Evolutionary conservation across 2,329 filamentous ascomycete species (phyloP).

Genomic region (Colletotrichum sp.): DNA sequence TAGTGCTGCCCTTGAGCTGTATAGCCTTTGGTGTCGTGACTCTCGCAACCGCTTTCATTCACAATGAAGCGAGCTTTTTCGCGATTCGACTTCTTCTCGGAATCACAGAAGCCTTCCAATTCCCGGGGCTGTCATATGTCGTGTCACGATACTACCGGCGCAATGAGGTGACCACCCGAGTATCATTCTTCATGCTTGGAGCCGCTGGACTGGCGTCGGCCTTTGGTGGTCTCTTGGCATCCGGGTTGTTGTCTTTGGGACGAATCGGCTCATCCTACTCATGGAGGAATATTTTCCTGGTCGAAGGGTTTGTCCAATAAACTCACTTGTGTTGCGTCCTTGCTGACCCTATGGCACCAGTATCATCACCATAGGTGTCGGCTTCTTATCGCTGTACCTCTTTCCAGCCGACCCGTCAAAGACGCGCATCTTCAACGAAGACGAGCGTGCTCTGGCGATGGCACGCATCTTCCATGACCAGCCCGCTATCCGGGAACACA

Average conservation of each 20-base stretch:
- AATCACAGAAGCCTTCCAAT: conserved; percentile 68
- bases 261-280: conserved; percentile 24
- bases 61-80: conserved; percentile 47
- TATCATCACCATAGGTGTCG: conserved; percentile 59
- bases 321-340: rapidly evolving
- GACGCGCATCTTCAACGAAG: conserved; percentile 46
- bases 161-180: conserved; percentile 61
- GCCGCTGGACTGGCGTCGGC: conserved; percentile 70
- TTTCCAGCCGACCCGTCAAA: conserved; percentile 24
- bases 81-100: conserved; percentile 66
- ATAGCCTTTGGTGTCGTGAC: conserved; percentile 64
- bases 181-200: conserved; percentile 67
- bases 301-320: conserved; percentile 15
- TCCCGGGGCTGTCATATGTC: conserved; percentile 72
- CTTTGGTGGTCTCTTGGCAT: conserved; percentile 69
- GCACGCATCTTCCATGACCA: conserved; percentile 63
- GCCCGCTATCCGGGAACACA: conserved; percentile 27
- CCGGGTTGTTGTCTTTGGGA: conserved; percentile 28
- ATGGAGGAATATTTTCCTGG: conserved; percentile 68
- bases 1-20: conserved; percentile 28
- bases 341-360: conserved; percentile 28
- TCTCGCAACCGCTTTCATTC: conserved; percentile 65
- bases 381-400: conserved; percentile 47
- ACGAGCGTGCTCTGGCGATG: conserved; percentile 67
- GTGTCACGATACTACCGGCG: conserved; percentile 68